Base-by-base conservation (phyloP, 2,329 filamentous ascomycete species). In the Phyllosticta citribraziliensis region DNA sequence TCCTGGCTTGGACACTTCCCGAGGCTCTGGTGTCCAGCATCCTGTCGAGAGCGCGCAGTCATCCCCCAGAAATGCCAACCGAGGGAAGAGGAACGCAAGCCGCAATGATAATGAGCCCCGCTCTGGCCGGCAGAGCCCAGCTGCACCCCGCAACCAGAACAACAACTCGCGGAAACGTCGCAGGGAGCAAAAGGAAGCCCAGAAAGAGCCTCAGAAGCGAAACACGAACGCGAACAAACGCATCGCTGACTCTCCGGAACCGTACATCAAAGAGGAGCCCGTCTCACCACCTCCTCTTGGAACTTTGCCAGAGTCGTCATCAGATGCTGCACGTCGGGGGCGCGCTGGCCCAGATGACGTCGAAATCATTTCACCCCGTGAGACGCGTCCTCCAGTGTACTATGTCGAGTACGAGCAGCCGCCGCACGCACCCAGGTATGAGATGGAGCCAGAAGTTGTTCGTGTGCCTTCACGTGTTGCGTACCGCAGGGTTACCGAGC, bases 251-350 rank as follows among this genome's bases (percentile, higher is more conserved):
- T 74, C 72, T 14, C 73, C 73, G 2, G 27, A 80, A 60, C 74
- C 81, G 9, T 80, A 79, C 64, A 84, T 87, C 69, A 87, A 86
- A 68, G 79, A 83, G 65, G 84, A 87, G 67, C 83, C 84, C 8
- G 73, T 84, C 19, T 86, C 84, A 12, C 84, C 84, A 20, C 82
- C 82, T 52, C 80, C 81, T 1, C 81, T 85, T 63, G 72, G 77
- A 14, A 66, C 67, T 20, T 65, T 74, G 52, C 63, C 73, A 47
- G 73, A 77, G 56, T 63, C 66, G 5, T 55, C 69, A 27, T 73
- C 73, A 52, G 68, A 72, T 6, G 72, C 74, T 56, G 74, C 74
- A 59, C 74, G 74, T 40, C 69, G 76, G 60, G 72, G 73, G 54
- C 71, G 75, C 53, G 68, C 72, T 24, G 52, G 69, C 40, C 66